Conservation (phyloP, 1,284 basidiomycete species). For the Austroboletus novae-zelandiae region DNA sequence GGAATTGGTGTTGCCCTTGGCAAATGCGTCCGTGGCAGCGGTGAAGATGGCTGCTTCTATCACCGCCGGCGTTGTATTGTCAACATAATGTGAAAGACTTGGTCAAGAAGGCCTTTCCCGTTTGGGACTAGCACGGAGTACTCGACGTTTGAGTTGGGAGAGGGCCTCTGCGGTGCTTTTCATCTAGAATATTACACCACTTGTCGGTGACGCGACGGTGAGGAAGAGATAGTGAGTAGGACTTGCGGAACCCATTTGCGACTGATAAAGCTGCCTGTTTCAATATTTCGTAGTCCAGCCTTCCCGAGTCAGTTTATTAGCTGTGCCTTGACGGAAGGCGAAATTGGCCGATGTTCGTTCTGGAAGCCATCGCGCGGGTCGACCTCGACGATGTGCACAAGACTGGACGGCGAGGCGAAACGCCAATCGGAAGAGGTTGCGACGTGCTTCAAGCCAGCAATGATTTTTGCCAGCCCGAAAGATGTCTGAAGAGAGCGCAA, state of each 20-base stretch:
- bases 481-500: too few species aligned
- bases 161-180: conserved; percentile 79
- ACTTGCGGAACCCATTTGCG: conserved; percentile 94
- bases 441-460: too few species aligned
- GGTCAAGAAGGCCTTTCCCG: conserved; percentile 71
- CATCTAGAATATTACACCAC: too few species aligned
- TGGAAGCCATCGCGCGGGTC: conserved; percentile 92
- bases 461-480: too few species aligned
- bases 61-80: conserved; percentile 46
- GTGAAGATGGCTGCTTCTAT: conserved; percentile 91
- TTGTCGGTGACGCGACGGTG: neutral
- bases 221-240: neutral
- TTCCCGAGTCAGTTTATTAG: conserved; percentile 74
- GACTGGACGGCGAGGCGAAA: too few species aligned
- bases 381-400: conserved; percentile 77
- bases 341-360: conserved; percentile 80
- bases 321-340: conserved; percentile 75
- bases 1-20: conserved; percentile 82
- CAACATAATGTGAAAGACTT: conserved; percentile 56
- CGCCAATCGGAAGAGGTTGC: too few species aligned
- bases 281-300: conserved; percentile 75
- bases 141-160: conserved; percentile 50
- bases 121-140: conserved; percentile 91
- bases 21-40: conserved; percentile 86
- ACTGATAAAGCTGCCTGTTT: conserved; percentile 91